phyloP scores from a whole-genome alignment of 2,329 filamentous ascomycete species.

The Fusarium chlamydosporum region DNA sequence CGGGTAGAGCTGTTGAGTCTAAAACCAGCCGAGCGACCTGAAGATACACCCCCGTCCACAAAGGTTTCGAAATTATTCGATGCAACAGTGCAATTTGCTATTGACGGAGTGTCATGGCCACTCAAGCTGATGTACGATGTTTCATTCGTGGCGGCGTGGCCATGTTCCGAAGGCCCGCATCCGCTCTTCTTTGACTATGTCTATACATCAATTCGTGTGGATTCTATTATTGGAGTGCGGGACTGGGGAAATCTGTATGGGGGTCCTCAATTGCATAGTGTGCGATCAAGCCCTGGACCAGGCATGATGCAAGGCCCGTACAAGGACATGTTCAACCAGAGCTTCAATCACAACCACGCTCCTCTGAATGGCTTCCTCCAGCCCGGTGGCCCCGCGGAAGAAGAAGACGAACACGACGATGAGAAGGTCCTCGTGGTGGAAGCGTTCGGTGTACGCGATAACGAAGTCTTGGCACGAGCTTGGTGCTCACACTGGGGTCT shows the following conservation, averaged over 20 bases:
- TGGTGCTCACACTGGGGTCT: conserved; percentile 85
- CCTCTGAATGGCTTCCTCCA: conserved; percentile 38
- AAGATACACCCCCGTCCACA: conserved; percentile 41
- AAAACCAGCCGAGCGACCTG: conserved; percentile 58
- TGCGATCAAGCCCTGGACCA: conserved; percentile 56
- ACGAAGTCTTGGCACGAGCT: conserved; percentile 81
- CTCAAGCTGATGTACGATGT: conserved; percentile 74
- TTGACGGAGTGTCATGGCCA: conserved; percentile 74
- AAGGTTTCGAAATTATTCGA: conserved; percentile 67
- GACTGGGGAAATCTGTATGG: conserved; percentile 72
- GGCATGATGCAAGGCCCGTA: conserved; percentile 49
- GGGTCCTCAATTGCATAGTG: conserved; percentile 50
- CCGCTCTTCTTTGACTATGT: conserved; percentile 80
- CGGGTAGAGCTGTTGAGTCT: conserved; percentile 78
- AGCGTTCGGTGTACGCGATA: conserved; percentile 79
- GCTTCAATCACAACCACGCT: conserved; percentile 39
- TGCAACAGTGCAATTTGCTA: conserved; percentile 73
- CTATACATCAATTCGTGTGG: conserved; percentile 70
- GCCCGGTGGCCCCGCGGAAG: conserved; percentile 46
- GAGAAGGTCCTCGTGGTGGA: conserved; percentile 80
- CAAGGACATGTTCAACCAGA: conserved; percentile 46
- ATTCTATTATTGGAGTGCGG: conserved; percentile 74
- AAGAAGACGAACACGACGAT: conserved; percentile 64
- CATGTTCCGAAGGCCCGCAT: conserved; percentile 74
- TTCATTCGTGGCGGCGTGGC: conserved; percentile 75